Conservation (phyloP, 768 basidiomycete genomes). For the Amanita pallidorosea region DNA sequence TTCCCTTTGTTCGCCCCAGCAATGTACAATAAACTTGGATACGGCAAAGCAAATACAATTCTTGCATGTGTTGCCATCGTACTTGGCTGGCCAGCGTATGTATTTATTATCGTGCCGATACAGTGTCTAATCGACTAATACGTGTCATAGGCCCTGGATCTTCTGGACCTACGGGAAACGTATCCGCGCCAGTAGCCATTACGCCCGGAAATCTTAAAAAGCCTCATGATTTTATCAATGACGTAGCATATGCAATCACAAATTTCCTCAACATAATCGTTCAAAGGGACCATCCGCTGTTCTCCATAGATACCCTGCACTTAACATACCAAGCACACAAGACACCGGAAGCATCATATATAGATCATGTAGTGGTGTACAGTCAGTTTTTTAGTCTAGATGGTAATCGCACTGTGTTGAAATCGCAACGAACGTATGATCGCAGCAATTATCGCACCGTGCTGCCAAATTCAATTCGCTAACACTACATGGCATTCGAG, state of each 20-base stretch:
- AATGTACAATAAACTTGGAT: constrained; percentile 57
- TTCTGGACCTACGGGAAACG: constrained; percentile 6
- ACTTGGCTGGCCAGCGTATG: constrained; percentile 37
- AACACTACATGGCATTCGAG: too few species aligned
- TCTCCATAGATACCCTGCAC: neutral
- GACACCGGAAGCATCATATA: neutral
- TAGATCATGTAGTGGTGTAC: too few species aligned
- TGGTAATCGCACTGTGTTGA: too few species aligned
- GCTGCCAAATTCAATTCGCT: too few species aligned
- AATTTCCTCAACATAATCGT: too few species aligned
- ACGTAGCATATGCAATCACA: too few species aligned
- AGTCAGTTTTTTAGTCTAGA: too few species aligned
- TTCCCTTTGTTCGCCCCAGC: constrained; percentile 72
- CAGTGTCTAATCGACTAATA: neutral
- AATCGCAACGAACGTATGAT: too few species aligned
- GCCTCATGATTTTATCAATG: neutral
- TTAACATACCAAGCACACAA: neutral
- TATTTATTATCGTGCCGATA: constrained; percentile 7
- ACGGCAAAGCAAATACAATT: constrained; percentile 59
- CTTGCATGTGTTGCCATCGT: constrained; percentile 47
- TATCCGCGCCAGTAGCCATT: constrained; percentile 4
- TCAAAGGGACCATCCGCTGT: too few species aligned
- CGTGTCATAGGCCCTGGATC: constrained; percentile 7
- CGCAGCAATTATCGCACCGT: too few species aligned
- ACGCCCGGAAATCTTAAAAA: constrained; percentile 4